These are phyloP conservation scores for Echeveria elegans DNA, from an alignment of 164 flowering plant genomes.

Conservation along the genomic window DNA sequence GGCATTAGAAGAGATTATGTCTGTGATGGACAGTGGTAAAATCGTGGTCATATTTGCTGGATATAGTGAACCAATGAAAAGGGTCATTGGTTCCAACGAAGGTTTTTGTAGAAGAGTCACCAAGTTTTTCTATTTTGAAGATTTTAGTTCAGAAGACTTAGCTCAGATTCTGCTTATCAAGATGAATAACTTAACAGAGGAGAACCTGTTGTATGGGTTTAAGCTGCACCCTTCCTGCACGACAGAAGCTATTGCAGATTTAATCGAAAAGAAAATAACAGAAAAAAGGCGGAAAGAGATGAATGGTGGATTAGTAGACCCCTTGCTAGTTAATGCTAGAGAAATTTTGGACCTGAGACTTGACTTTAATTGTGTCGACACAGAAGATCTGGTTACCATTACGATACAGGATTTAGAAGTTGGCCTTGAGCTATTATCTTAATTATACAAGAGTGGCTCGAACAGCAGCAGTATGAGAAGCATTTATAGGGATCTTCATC, in stretches of 20 bases:
- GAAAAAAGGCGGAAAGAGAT: constrained; percentile 75
- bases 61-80: constrained; percentile 87
- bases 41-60: constrained; percentile 95
- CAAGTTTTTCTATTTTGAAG: constrained; percentile 76
- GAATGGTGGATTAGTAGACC: constrained; percentile 88
- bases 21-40: constrained; percentile 94
- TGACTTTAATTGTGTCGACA: constrained; percentile 59
- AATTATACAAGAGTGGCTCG: constrained; percentile 16
- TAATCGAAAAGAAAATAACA: constrained; percentile 57
- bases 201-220: constrained; percentile 64
- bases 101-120: constrained; percentile 97
- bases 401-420: constrained; percentile 71
- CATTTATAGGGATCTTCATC: not conserved
- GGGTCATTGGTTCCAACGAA: constrained; percentile 78
- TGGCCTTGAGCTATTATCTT: constrained; percentile 44
- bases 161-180: constrained; percentile 71
- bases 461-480: not conserved
- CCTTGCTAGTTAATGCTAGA: constrained; percentile 82
- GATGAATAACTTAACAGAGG: constrained; percentile 59
- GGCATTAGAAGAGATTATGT: constrained; percentile 98
- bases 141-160: constrained; percentile 61
- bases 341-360: constrained; percentile 82
- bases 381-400: constrained; percentile 58
- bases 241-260: constrained; percentile 42
- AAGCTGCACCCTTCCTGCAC: constrained; percentile 66